phyloP scores from a whole-genome alignment of 73 alveolate genomes.

The Effrenium voratum region DNA sequence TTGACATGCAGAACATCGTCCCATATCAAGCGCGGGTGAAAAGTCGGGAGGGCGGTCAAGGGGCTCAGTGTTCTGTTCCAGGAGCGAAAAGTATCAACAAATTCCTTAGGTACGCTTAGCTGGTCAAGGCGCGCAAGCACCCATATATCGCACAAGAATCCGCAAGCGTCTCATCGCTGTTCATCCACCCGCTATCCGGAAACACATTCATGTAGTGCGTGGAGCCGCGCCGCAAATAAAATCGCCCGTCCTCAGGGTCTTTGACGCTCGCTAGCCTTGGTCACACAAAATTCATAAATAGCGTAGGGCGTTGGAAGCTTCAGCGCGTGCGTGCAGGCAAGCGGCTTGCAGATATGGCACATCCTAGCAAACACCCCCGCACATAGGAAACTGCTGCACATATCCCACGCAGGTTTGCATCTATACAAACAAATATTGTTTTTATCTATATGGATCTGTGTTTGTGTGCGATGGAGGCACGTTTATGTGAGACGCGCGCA shows the following conservation, averaged over 20 bases:
- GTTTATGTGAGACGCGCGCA: too few relatives aligned
- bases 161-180: not conserved
- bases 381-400: not conserved
- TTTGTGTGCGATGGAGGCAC: too few relatives aligned
- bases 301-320: not conserved
- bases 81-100: not conserved
- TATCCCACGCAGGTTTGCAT: not conserved
- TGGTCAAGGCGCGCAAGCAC: not conserved
- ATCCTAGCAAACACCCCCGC: not conserved
- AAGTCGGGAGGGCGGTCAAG: not conserved
- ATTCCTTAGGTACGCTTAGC: not conserved
- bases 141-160: too few relatives aligned
- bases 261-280: not conserved
- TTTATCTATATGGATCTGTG: too few relatives aligned
- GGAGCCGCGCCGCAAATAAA: not conserved
- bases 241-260: not conserved
- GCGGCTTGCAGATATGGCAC: constrained; percentile 5
- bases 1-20: not conserved
- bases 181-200: not conserved
- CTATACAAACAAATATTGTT: too few relatives aligned
- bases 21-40: not conserved
- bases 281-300: not conserved
- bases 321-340: not conserved
- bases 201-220: not conserved
- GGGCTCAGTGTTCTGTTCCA: not conserved